Percentiles rank a stretch among this genome's conserved stretches.
Conservation (phyloP, 2,329 filamentous ascomycete genomes). For the Ceratocystis papillata region DNA sequence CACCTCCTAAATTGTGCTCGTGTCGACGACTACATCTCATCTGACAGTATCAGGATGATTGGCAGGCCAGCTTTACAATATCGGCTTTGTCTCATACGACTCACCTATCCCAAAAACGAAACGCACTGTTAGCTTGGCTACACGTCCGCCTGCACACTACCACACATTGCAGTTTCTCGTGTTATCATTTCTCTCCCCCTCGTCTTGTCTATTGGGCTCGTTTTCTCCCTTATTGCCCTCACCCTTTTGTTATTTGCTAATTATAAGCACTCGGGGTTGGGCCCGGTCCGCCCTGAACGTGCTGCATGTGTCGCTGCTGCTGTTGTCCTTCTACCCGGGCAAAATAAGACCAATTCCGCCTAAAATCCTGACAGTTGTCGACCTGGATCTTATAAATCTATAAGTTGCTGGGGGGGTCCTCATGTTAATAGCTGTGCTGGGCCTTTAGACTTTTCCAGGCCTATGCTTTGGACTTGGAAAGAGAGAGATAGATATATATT, state of each 20-base stretch:
- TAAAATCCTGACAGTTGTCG: conserved; percentile 6
- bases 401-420: not conserved
- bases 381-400: not conserved
- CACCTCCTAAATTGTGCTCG: not conserved
- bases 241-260: too few relatives aligned
- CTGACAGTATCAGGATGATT: not conserved
- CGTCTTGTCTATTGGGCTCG: not conserved
- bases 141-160: not conserved
- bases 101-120: too few relatives aligned
- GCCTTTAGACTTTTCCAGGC: not conserved
- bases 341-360: not conserved
- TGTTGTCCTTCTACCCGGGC: not conserved
- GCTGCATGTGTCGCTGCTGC: too few relatives aligned
- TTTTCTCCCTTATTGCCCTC: not conserved
- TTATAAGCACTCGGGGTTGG: too few relatives aligned
- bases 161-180: too few relatives aligned
- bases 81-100: not conserved
- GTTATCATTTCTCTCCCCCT: not conserved
- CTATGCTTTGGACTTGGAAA: not conserved
- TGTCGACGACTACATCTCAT: not conserved
- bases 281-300: too few relatives aligned
- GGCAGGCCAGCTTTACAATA: not conserved
- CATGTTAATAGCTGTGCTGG: not conserved
- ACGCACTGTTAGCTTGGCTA: not conserved
- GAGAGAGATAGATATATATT: not conserved